A percentile compares a stretch with the other conserved stretches of the same genome.
These are phyloP conservation scores for Aegilops tauschii DNA, from an alignment of 176 grass and related monocot genomes.

Conservation along the genomic window DNA sequence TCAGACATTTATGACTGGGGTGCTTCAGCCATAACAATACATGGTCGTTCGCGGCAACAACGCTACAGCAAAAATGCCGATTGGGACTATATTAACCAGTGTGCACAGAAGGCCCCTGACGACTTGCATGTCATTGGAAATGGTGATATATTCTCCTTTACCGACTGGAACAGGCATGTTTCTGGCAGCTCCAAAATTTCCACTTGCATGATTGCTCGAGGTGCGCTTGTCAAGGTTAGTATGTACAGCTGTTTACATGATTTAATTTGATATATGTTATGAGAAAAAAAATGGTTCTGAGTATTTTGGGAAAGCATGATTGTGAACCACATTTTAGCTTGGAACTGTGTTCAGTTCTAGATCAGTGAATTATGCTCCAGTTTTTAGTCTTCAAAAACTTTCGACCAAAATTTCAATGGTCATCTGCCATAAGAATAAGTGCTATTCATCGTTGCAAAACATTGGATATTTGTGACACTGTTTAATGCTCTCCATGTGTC, in stretches of 20 bases:
- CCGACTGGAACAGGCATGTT: constrained; percentile 70
- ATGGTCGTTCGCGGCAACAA: constrained; percentile 90
- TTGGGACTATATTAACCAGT: constrained; percentile 95
- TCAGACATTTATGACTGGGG: constrained; percentile 80
- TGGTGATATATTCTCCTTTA: constrained; percentile 90
- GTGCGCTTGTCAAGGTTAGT: constrained; percentile 87
- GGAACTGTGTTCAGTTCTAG: neutral
- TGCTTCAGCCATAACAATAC: constrained; percentile 79
- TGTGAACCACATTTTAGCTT: neutral
- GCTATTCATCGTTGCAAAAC: neutral
- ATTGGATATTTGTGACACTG: neutral
- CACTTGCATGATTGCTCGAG: constrained; percentile 85
- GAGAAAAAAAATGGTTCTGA: neutral
- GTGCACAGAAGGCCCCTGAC: constrained; percentile 70
- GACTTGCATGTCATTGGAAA: constrained; percentile 85
- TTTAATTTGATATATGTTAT: neutral
- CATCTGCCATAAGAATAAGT: neutral
- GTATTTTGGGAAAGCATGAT: neutral
- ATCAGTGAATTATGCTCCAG: neutral
- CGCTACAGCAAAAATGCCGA: constrained; percentile 94
- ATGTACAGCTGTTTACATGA: neutral
- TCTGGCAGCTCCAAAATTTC: constrained; percentile 58
- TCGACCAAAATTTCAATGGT: neutral
- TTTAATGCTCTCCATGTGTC: neutral
- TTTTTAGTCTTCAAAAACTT: neutral